Evolutionary conservation across 169 alveolate genomes (phyloP), one percentile per base, ranked within the genome.

Genomic region (Plasmodium sp.): DNA sequence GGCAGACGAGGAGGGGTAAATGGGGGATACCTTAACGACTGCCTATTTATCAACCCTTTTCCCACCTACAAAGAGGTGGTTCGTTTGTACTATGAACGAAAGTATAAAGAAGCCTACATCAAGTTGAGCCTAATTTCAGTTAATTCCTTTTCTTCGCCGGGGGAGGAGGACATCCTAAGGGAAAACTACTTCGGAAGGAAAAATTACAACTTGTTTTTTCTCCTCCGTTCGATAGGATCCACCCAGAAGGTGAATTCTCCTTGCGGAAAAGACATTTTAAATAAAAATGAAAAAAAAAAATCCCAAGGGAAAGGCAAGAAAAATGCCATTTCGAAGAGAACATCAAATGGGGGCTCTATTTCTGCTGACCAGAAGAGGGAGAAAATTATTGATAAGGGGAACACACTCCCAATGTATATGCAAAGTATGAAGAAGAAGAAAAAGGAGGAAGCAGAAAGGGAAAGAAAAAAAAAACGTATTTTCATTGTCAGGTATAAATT

Each of bases 71-170:
- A 77, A 75, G 80, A 85, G 5, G n/a, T 75, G 14, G 80, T 75
- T 7, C 18, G 12, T 16, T 56, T 85, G 39, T 85, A 75, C 80
- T 75, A 85, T 14, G 62, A 67, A 18, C 41, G 75, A 54, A 85
- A 75, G 54, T 85, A 85, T 85, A 85, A 85, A 85, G 93, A 85
- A 31, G 93, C 93, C 22, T 85, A 85, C 31, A 9, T 74, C 3
- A 54, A 48, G 79, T 45, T 85, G 39, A 33, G 83, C 14, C n/a
- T 9, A 67, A 36, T 84, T 48, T 84, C 83, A 22, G 77, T 48
- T 22, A 6, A 84, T 71, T 84, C 36, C 12, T 84, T 22, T 84
- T 27, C 39, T 39, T 45, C 74, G 12, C 33, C 33, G 1, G 43
- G 62, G 39, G 39, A 51, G 3, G 36, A 51, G 16, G 39, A 48